Base-by-base conservation (phyloP, 2,329 filamentous ascomycete species). In the Metarhizium humberi region DNA sequence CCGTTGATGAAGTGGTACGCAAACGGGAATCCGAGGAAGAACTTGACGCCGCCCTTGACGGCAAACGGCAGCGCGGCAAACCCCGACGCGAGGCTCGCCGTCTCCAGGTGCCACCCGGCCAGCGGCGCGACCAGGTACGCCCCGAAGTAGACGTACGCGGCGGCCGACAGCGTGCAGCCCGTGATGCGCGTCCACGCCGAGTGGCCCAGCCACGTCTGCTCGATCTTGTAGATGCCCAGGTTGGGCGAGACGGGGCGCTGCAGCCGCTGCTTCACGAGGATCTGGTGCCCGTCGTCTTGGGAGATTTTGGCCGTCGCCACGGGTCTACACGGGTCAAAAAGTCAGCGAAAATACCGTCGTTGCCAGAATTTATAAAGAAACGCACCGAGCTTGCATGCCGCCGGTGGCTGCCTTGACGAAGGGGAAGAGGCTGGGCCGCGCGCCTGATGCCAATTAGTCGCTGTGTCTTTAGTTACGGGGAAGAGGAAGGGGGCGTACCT, bases 241-340 rank as follows among this genome's bases (percentile, higher is more conserved):
- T 96, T 91, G 55, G 92, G 92, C 49, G 90, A 81, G 64, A 96
- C 79, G 68, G 92, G 92, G 53, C 92, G 92, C 67, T 80, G 74
- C 55, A 86, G 79, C 66, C 92, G 92, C 78, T 96, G 92, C 67
- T 83, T 77, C 66, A 81, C 85, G 68, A 96, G 89, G 73, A 95
- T 82, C 62, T 80, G 69, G 61, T 80, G 66, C 60, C 73, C 81
- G 58, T 86, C 76, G 53, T 71, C 63, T 53, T 74, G 70, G 58
- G 79, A 75, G 64, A 87, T 64, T 67, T 79, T 79, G 64, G 82
- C 72, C 55, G 84, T 85, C 45, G 81, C 74, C 64, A 80, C 75
- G 64, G 69, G 65, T 62, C 79, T 80, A 7, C 42, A 8, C 6
- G 6, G 42, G 13, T 11, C 16, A 18, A 1, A 6, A 20, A 5